phyloP scores from a whole-genome alignment of 768 basidiomycete species.

The Russula earlei region DNA sequence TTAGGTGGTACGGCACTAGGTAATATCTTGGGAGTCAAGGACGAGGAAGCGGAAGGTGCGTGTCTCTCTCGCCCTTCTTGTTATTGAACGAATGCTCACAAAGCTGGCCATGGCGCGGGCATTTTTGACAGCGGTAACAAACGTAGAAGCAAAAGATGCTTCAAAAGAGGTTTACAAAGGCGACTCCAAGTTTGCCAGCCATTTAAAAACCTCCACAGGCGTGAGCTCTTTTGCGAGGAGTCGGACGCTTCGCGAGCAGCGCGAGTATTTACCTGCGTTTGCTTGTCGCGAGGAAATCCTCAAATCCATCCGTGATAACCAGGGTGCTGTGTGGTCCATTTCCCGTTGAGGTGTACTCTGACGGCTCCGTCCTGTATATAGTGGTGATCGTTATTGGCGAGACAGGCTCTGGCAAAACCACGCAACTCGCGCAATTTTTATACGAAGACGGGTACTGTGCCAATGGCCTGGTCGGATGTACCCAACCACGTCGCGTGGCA shows the following conservation, averaged over 20 bases:
- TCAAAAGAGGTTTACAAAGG: constrained; percentile 73
- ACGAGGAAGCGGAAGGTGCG: constrained; percentile 88
- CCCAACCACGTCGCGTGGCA: constrained; percentile 96
- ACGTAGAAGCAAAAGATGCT: constrained; percentile 37
- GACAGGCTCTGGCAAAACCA: constrained; percentile 99
- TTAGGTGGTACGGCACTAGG: constrained; percentile 91
- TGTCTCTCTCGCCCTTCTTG: constrained; percentile 21
- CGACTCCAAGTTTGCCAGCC: constrained; percentile 95
- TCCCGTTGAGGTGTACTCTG: background rate
- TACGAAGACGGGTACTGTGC: constrained; percentile 95
- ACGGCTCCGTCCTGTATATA: constrained; percentile 25
- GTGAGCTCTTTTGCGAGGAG: constrained; percentile 73
- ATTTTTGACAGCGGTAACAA: constrained; percentile 39
- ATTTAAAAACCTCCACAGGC: constrained; percentile 72
- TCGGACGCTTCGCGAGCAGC: constrained; percentile 84
- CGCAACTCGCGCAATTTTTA: constrained; percentile 89
- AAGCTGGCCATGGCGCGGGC: constrained; percentile 31
- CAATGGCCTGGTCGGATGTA: constrained; percentile 89
- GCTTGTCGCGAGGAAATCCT: constrained; percentile 92
- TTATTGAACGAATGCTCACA: constrained; percentile 70
- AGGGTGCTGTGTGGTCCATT: constrained; percentile 45
- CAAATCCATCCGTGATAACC: constrained; percentile 84
- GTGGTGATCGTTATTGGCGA: constrained; percentile 97
- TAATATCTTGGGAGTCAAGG: constrained; percentile 95
- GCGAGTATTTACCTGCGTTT: constrained; percentile 96